Conservation (phyloP, 2,329 filamentous ascomycete species). For the Lachnellula hyalina region DNA sequence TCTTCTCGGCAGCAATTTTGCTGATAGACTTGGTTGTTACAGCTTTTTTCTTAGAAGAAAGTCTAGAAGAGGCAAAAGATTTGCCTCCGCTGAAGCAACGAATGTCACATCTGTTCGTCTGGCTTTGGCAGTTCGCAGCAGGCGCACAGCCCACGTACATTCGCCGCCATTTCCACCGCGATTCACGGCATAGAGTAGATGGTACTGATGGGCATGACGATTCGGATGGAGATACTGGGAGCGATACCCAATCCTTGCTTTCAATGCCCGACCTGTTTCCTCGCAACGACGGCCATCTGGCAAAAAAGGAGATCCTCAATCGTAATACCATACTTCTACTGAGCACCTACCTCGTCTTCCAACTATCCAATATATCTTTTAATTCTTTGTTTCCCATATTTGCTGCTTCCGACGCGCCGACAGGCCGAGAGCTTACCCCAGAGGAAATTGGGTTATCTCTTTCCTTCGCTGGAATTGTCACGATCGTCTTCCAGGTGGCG, state of each 20-base stretch:
- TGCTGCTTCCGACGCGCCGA: conserved; percentile 66
- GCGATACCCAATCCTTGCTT: conserved; percentile 26
- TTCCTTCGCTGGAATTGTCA: conserved; percentile 76
- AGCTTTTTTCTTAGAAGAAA: conserved; percentile 82
- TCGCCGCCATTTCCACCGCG: conserved; percentile 32
- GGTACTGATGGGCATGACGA: conserved; percentile 39
- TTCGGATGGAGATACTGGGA: conserved; percentile 25
- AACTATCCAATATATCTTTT: conserved; percentile 89
- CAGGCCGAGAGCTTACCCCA: conserved; percentile 69
- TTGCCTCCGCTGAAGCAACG: conserved; percentile 55
- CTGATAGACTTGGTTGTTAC: conserved; percentile 67
- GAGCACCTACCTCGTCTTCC: conserved; percentile 84
- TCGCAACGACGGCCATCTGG: conserved; percentile 43
- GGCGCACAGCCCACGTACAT: conserved; percentile 54
- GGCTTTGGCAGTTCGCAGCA: conserved; percentile 65
- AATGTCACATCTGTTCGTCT: conserved; percentile 56
- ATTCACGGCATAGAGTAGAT: conserved; percentile 24
- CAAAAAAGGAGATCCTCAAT: conserved; percentile 61
- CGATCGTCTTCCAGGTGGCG: conserved; percentile 85
- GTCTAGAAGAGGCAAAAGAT: conserved; percentile 60
- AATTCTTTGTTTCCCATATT: conserved; percentile 96
- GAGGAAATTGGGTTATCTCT: conserved; percentile 80
- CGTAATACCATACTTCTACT: conserved; percentile 78
- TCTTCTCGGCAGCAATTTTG: conserved; percentile 70
- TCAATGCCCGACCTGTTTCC: conserved; percentile 35